Evolutionary conservation across 768 basidiomycete genomes (phyloP), one percentile per base, ranked within the genome.

Genomic region (Amanita molliuscula): DNA sequence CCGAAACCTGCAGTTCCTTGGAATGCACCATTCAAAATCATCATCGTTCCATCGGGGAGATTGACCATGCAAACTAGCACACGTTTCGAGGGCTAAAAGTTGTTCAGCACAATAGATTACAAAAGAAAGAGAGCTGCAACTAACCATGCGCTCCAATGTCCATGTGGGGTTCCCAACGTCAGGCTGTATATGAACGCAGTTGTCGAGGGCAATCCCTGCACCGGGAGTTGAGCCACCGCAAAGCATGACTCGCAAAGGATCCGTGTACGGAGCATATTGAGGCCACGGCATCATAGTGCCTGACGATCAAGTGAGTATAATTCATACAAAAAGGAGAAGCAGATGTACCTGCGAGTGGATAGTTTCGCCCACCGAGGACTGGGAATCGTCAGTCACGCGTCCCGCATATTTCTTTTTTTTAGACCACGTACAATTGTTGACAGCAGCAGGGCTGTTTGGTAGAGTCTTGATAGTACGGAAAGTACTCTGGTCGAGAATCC

Each of bases 101-200:
- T 35, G 28, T n/a, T 37, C 31, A 50, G 48, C 21, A 43, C 41
- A 8, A 23, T 38, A 25, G 23, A 10, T 15, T 5, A 1, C 11
- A 13, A 8, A 18, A 2, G 29, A 41, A 21, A 13, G 5, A 13
- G 5, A 10, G 21, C 6, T 41, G 37, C 7, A 15, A 63, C 79
- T 42, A 36, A 86, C 87, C 88, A 89, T 89, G 44, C 88, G 77
- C 61, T 90, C 88, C 7, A 89, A 31, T 0, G 71, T 71, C 88
- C 88, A 90, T 1, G 73, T 72, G 1, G 84, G 61, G 45, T 81
- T 79, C 1, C 59, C 33, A 0, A 57, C 76, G 59, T 90, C 88
- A 0, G 88, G 88, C 21, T 73, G 64, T 21, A 81, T 87, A 1
- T 73, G 67, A 10, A 88, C 75, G 55, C 88, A 90, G 56, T 86